Evolutionary conservation across 2,329 filamentous ascomycete genomes (phyloP).

Genomic region (Colletotrichum magnum): DNA sequence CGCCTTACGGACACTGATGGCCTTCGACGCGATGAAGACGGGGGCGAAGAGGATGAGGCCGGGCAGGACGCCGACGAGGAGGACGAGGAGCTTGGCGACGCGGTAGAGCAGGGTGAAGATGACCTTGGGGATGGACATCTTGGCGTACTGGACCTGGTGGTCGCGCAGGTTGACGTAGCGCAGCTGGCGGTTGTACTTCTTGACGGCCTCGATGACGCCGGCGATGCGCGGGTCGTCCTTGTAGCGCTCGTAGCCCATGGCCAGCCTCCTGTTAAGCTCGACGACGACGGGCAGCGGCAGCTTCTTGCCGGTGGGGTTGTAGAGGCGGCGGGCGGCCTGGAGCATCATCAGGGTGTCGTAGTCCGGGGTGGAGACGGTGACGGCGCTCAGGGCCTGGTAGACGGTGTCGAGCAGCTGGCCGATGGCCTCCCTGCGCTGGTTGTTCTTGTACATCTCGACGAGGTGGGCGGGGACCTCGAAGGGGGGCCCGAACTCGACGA

Average conservation of each 20-base stretch:
- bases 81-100: slow-evolving; percentile 80
- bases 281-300: slow-evolving; percentile 92
- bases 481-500: slow-evolving; percentile 93
- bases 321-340: slow-evolving; percentile 91
- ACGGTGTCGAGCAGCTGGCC: slow-evolving; percentile 88
- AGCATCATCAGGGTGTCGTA: slow-evolving; percentile 98
- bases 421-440: slow-evolving; percentile 88
- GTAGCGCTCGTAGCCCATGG: slow-evolving; percentile 92
- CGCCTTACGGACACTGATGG: slow-evolving; percentile 86
- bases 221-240: slow-evolving; percentile 91
- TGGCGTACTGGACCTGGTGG: slow-evolving; percentile 94
- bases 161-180: slow-evolving; percentile 90
- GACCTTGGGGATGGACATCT: slow-evolving; percentile 83
- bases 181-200: slow-evolving; percentile 88
- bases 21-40: slow-evolving; percentile 86
- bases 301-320: slow-evolving; percentile 95
- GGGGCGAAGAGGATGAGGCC: slow-evolving; percentile 90
- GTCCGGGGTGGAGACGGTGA: slow-evolving; percentile 92
- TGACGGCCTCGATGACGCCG: slow-evolving; percentile 80
- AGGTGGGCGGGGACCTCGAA: slow-evolving; percentile 87
- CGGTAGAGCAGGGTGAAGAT: slow-evolving; percentile 85
- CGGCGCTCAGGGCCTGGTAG: slow-evolving; percentile 85
- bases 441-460: slow-evolving; percentile 86
- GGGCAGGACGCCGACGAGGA: slow-evolving; percentile 86
- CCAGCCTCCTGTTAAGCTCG: slow-evolving; percentile 91